Percentiles rank a stretch among this genome's conserved stretches.
Evolutionary conservation across 2,329 filamentous ascomycete species (phyloP).

Genomic region (Fusarium bulbicola): DNA sequence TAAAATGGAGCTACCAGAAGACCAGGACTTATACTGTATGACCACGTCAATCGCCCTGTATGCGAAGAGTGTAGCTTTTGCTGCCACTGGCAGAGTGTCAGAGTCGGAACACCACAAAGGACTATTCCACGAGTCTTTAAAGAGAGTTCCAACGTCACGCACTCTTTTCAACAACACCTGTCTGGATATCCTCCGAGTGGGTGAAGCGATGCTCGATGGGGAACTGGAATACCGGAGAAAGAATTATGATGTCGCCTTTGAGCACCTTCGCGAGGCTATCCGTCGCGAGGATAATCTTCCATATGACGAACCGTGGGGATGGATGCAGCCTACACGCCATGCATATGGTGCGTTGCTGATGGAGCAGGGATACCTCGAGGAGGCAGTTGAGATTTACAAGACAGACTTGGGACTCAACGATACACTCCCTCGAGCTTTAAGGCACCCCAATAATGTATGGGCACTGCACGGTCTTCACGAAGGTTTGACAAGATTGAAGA

Average conservation of each 20-base stretch:
- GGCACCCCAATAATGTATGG: conserved; percentile 80
- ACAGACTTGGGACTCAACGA: conserved; percentile 69
- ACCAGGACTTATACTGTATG: conserved; percentile 70
- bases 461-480: conserved; percentile 78
- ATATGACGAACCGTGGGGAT: conserved; percentile 81
- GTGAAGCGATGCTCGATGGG: conserved; percentile 74
- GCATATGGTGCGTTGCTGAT: conserved; percentile 75
- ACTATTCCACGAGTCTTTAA: conserved; percentile 62
- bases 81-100: conserved; percentile 75
- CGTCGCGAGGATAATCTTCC: conserved; percentile 68
- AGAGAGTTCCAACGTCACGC: conserved; percentile 61
- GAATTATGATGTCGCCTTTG: conserved; percentile 67
- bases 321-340: conserved; percentile 80
- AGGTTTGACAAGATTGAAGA: conserved; percentile 65
- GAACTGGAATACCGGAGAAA: conserved; percentile 76
- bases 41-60: conserved; percentile 49
- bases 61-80: conserved; percentile 63
- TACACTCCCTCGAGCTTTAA: conserved; percentile 69
- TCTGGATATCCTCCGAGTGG: conserved; percentile 68
- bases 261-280: conserved; percentile 65
- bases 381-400: conserved; percentile 66
- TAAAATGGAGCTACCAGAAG: conserved; percentile 62
- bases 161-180: conserved; percentile 58
- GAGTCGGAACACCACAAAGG: conserved; percentile 52
- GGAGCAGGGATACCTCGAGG: conserved; percentile 68